Evolutionary conservation across 139 green algal genomes (phyloP).

Genomic region (Chlamydomonas sp.): DNA sequence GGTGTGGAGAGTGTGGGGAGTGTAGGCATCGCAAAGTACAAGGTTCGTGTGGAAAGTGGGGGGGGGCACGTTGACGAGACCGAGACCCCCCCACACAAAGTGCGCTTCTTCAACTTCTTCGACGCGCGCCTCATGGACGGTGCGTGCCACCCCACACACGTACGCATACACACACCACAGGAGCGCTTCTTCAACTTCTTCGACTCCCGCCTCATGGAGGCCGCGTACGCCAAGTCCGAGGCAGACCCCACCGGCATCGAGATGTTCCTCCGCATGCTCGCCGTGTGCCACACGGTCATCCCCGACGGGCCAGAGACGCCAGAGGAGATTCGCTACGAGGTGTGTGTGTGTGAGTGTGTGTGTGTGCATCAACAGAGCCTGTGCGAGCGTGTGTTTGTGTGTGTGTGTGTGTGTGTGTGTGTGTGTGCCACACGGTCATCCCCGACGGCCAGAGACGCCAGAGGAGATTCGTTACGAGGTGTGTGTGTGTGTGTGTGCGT

Average conservation of each 20-base stretch:
- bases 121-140: conserved; percentile 65
- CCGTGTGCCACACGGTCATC: conserved; percentile 75
- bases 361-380: too few species aligned
- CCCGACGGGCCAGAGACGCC: conserved; percentile 53
- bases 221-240: too few species aligned
- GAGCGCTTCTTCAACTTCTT: not conserved
- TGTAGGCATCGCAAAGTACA: conserved; percentile 16
- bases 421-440: conserved; percentile 75
- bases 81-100: too few species aligned
- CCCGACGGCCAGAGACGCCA: conserved; percentile 35
- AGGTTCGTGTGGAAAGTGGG: too few species aligned
- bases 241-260: conserved; percentile 20
- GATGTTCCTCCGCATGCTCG: conserved; percentile 69
- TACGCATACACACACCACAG: not conserved
- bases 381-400: too few species aligned
- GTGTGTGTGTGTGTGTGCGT: too few species aligned
- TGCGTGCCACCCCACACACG: conserved; percentile 47
- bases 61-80: too few species aligned
- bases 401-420: too few species aligned
- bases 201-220: conserved; percentile 6
- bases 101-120: conserved; percentile 76
- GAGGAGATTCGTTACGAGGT: too few species aligned
- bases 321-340: too few species aligned
- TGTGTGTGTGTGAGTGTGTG: too few species aligned
- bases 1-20: too few species aligned